Percentiles rank a stretch among this genome's conserved stretches.
Conservation (phyloP, 495 filamentous ascomycete species). For the Trichocladium uniseriatum region DNA sequence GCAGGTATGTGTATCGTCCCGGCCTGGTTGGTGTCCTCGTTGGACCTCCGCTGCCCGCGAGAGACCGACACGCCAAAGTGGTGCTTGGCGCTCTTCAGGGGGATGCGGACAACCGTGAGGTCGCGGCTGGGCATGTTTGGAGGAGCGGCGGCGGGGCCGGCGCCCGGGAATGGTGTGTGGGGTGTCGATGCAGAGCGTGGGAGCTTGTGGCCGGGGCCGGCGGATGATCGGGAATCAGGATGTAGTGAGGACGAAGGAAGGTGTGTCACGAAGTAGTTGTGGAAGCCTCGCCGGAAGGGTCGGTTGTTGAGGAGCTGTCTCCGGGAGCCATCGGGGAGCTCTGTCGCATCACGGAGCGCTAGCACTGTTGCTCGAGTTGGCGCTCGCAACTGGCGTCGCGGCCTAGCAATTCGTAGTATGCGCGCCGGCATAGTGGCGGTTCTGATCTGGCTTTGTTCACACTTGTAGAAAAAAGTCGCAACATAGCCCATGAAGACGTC, state of each 20-base stretch:
- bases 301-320: too few relatives aligned
- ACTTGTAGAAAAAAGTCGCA: slow-evolving; percentile 37
- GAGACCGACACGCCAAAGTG: slow-evolving; percentile 79
- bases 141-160: slow-evolving; percentile 47
- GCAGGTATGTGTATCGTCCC: slow-evolving; percentile 87
- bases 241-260: slow-evolving; percentile 88
- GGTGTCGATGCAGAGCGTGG: slow-evolving; percentile 77
- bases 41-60: slow-evolving; percentile 72
- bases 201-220: slow-evolving; percentile 67
- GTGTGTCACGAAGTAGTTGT: slow-evolving; percentile 95
- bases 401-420: slow-evolving; percentile 8
- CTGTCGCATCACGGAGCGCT: slow-evolving; percentile 10
- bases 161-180: slow-evolving; percentile 49
- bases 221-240: slow-evolving; percentile 60
- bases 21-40: slow-evolving; percentile 93
- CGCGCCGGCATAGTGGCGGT: slow-evolving; percentile 11
- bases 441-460: not conserved
- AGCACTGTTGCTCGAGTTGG: slow-evolving; percentile 7
- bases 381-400: slow-evolving; percentile 13
- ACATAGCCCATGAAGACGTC: slow-evolving; percentile 40
- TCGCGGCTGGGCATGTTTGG: slow-evolving; percentile 57
- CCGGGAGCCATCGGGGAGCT: too few relatives aligned
- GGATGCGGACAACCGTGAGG: slow-evolving; percentile 96
- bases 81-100: slow-evolving; percentile 85
- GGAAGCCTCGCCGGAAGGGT: slow-evolving; percentile 53